Evolutionary conservation across 768 basidiomycete genomes (phyloP).

Genomic region (Aureoboletus auriporus): DNA sequence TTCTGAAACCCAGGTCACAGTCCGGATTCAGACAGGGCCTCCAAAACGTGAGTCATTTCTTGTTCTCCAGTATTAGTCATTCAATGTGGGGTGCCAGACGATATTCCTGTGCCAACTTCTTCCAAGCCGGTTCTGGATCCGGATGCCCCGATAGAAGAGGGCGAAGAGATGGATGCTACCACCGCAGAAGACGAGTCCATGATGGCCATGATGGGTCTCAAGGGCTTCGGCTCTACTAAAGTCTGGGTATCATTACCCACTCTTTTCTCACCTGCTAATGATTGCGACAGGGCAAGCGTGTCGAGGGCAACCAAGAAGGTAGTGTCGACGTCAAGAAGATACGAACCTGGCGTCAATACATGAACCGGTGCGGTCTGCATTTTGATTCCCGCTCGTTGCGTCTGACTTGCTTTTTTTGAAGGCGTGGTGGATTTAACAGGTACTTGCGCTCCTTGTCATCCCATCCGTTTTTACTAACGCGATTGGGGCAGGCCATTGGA

Average conservation of each 20-base stretch:
- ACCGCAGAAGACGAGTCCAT: conserved; percentile 74
- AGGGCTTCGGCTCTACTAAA: conserved; percentile 88
- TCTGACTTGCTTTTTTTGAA: conserved; percentile 26
- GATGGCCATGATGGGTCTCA: conserved; percentile 88
- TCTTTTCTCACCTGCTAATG: background rate
- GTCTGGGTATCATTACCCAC: conserved; percentile 35
- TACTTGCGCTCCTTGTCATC: conserved; percentile 18
- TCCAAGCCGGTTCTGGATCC: conserved; percentile 38
- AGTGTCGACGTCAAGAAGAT: conserved; percentile 66
- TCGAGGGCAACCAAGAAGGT: conserved; percentile 81
- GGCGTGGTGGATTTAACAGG: conserved; percentile 87
- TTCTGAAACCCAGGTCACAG: conserved; percentile 10
- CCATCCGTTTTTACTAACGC: conserved; percentile 12
- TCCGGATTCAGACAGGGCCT: conserved; percentile 4
- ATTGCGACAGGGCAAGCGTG: conserved; percentile 63
- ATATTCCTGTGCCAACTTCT: conserved; percentile 3
- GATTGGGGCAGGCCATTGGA: conserved; percentile 69
- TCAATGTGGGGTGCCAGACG: conserved; percentile 4
- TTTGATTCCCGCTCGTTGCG: conserved; percentile 1
- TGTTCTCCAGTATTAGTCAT: background rate
- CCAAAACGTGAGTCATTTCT: conserved; percentile 13
- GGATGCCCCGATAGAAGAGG: conserved; percentile 45
- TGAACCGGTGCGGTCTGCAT: conserved; percentile 71
- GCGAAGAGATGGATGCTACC: conserved; percentile 48
- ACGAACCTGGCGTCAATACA: conserved; percentile 95